Evolutionary conservation across 768 basidiomycete genomes (phyloP).

Genomic region (Mycena epipterygia): DNA sequence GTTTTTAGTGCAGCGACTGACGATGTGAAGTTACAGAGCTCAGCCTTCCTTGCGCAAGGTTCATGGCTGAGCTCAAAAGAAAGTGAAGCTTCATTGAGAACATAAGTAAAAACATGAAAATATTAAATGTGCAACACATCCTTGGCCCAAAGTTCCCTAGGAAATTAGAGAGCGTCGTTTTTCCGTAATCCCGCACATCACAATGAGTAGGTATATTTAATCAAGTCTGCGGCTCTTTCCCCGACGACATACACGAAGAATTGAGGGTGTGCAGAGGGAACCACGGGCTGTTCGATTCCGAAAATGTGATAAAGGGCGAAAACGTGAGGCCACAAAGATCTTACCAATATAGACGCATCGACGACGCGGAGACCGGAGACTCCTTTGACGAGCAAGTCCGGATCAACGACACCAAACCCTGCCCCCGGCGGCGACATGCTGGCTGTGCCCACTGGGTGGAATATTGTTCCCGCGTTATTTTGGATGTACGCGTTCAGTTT

Average conservation of each 20-base stretch:
- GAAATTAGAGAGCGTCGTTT: too few relatives aligned
- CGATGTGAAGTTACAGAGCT: too few relatives aligned
- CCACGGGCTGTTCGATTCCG: slow-evolving; percentile 29
- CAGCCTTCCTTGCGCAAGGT: too few relatives aligned
- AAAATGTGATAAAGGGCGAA: background rate
- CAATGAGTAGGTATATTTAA: background rate
- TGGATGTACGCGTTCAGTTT: background rate
- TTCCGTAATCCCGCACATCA: too few relatives aligned
- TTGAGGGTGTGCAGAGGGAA: slow-evolving; percentile 38
- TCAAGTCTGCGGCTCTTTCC: slow-evolving; percentile 35
- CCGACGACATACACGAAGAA: slow-evolving; percentile 40
- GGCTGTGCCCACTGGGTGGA: slow-evolving; percentile 39
- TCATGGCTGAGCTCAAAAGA: too few relatives aligned
- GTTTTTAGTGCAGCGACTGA: too few relatives aligned
- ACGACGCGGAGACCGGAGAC: slow-evolving; percentile 46
- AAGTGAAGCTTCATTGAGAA: too few relatives aligned
- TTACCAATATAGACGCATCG: slow-evolving; percentile 47
- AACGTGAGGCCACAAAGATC: background rate
- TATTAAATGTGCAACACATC: too few relatives aligned
- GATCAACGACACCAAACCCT: slow-evolving; percentile 44
- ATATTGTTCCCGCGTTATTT: slow-evolving; percentile 17
- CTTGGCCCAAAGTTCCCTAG: too few relatives aligned
- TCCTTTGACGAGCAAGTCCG: slow-evolving; percentile 45
- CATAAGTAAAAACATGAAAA: too few relatives aligned
- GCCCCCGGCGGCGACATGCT: slow-evolving; percentile 39